Conservation (phyloP, 2,329 filamentous ascomycete species). For the Xylaria arbuscula region DNA sequence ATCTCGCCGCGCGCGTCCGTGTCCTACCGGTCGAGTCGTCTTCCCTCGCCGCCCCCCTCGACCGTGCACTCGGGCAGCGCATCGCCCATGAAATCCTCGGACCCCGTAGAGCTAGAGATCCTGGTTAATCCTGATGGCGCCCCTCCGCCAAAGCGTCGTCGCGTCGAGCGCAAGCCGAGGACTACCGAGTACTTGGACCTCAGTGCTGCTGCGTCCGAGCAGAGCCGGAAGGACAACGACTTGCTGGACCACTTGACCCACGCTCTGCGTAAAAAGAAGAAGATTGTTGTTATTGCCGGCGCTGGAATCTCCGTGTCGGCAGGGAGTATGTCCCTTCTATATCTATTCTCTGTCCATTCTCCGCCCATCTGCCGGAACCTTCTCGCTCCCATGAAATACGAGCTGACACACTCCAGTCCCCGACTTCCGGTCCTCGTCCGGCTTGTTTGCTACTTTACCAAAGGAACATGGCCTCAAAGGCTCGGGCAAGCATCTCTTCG, state of each 20-base stretch:
- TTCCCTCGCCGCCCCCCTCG: constrained; percentile 64
- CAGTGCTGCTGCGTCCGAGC: constrained; percentile 58
- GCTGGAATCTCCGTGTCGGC: constrained; percentile 97
- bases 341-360: not conserved
- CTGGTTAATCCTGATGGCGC: constrained; percentile 65
- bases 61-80: constrained; percentile 60
- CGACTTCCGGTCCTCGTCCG: constrained; percentile 92
- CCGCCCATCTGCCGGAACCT: constrained; percentile 37
- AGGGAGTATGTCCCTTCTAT: constrained; percentile 65
- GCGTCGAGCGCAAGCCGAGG: constrained; percentile 70
- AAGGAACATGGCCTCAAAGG: constrained; percentile 90
- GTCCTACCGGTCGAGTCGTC: constrained; percentile 56
- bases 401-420: constrained; percentile 68
- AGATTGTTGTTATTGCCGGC: constrained; percentile 95
- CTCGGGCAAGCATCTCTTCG: constrained; percentile 95
- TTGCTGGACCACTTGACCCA: constrained; percentile 79
- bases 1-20: constrained; percentile 55
- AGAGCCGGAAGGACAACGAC: constrained; percentile 62
- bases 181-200: constrained; percentile 87
- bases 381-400: constrained; percentile 38
- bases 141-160: constrained; percentile 80
- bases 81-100: constrained; percentile 61
- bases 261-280: constrained; percentile 86
- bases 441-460: constrained; percentile 86
- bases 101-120: constrained; percentile 54